Evolutionary conservation across 352 stramenopile species (phyloP), one percentile per base, ranked within the genome.

Genomic region (Phytophthora pseudosyringae): DNA sequence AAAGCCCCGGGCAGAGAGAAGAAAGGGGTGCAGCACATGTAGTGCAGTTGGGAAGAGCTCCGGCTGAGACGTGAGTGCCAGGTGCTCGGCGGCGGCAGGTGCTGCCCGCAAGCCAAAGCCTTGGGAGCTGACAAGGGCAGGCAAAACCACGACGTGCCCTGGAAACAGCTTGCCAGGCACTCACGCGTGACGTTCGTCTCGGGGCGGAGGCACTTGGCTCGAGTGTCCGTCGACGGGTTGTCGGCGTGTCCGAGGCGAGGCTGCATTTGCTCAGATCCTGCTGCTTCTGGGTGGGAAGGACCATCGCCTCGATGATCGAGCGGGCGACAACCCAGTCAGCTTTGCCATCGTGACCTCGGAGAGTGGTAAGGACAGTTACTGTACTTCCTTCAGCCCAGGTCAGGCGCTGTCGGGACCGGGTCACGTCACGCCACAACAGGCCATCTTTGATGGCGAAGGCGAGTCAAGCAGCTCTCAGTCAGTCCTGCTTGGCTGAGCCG

Each of bases 91-190:
- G 61, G 59, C 61, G 61, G 59, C 61, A 69, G 61, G 62, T 70
- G 60, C 60, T 63, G 58, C 44, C 58, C 64, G 49, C 39, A 68
- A 67, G 46, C 53, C 21, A 25, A 35, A 39, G n/a, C 26, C 21
- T 21, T 18, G 21, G 11, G 35, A 29, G 18, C 40, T 41, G 39
- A 40, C 48, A 61, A 64, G 57, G 45, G 21, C 50, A 57, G 57
- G 39, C 50, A 54, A 43, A 51, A 67, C 49, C 31, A 63, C 54
- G 46, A 59, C 51, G 45, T 70, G 66, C 60, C 21, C 12, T 5
- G 43, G 67, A 74, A 74, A 71, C 67, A 74, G 67, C 53, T 71
- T 71, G 67, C 12, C 12, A 66, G 48, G 51, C 50, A 68, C 64
- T 60, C 35, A 67, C 46, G 36, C 48, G 49, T 61, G 40, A 58